These are phyloP conservation scores for Agmasoma carcini DNA, from an alignment of 371 early-diverging fungal genomes.

Conservation along the genomic window DNA sequence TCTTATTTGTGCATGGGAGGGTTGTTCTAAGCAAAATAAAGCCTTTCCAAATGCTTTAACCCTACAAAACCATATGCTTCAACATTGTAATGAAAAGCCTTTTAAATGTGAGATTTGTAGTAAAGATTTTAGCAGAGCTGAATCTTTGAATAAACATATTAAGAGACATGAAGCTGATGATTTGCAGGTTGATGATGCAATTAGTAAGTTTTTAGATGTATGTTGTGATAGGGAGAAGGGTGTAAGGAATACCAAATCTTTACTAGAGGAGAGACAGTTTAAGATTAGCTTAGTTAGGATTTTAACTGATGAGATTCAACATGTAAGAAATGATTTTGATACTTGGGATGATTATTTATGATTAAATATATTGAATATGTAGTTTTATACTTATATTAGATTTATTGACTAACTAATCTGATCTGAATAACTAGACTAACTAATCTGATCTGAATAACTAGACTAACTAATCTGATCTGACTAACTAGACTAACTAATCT, in stretches of 20 bases:
- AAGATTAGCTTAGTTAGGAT: not conserved
- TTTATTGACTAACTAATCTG: too few relatives aligned
- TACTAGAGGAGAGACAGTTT: constrained; percentile 5
- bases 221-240: not conserved
- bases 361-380: too few relatives aligned
- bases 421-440: too few relatives aligned
- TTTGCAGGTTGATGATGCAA: not conserved
- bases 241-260: not conserved
- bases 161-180: constrained; percentile 45
- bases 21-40: constrained; percentile 28
- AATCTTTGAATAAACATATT: constrained; percentile 51
- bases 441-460: too few relatives aligned
- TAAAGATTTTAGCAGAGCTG: constrained; percentile 45
- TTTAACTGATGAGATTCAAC: constrained; percentile 8
- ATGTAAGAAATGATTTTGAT: not conserved
- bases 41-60: constrained; percentile 34
- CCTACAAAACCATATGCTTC: constrained; percentile 40
- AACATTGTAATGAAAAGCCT: constrained; percentile 45
- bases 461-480: too few relatives aligned
- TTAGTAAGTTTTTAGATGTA: not conserved
- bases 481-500: too few relatives aligned
- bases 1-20: constrained; percentile 42
- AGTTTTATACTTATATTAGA: too few relatives aligned
- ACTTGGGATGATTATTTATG: constrained; percentile 17
- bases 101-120: constrained; percentile 46